Conservation (phyloP, 2,329 filamentous ascomycete species). For the Thelonectria discophora region DNA sequence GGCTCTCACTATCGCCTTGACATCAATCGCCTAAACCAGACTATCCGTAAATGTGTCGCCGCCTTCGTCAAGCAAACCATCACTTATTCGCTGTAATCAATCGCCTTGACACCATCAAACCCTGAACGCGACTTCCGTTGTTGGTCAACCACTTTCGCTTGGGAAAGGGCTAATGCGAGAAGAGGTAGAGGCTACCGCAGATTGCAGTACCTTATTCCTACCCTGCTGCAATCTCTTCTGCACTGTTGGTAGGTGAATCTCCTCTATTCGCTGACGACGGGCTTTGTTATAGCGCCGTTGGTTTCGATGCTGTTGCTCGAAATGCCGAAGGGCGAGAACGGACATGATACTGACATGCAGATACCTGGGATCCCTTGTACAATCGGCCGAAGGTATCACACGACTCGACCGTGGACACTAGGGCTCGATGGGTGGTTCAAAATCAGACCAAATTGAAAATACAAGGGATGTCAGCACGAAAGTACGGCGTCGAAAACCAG, state of each 20-base stretch:
- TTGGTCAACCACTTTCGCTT: conserved; percentile 23
- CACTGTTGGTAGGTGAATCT: background rate
- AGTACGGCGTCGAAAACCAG: background rate
- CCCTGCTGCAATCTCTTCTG: background rate
- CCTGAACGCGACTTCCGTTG: conserved; percentile 11
- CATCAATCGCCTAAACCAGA: conserved; percentile 41
- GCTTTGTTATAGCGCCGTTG: background rate
- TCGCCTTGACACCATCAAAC: conserved; percentile 38
- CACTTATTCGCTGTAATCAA: conserved; percentile 46
- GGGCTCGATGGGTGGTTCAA: background rate
- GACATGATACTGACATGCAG: background rate
- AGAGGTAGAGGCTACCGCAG: background rate
- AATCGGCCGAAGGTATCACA: background rate
- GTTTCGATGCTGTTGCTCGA: background rate
- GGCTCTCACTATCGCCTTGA: conserved; percentile 37
- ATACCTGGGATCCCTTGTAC: background rate
- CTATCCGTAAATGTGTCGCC: conserved; percentile 46
- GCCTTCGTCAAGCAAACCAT: conserved; percentile 37
- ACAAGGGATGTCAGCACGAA: background rate
- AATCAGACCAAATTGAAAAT: background rate
- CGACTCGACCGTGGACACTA: background rate
- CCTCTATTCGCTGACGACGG: background rate
- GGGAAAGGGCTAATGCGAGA: background rate
- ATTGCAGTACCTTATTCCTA: background rate
- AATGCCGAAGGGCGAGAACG: background rate